A percentile compares a stretch with the other conserved stretches of the same genome.
These are phyloP conservation scores for Termitomyces sp. DNA, from an alignment of 1,284 basidiomycete genomes.

Conservation along the genomic window DNA sequence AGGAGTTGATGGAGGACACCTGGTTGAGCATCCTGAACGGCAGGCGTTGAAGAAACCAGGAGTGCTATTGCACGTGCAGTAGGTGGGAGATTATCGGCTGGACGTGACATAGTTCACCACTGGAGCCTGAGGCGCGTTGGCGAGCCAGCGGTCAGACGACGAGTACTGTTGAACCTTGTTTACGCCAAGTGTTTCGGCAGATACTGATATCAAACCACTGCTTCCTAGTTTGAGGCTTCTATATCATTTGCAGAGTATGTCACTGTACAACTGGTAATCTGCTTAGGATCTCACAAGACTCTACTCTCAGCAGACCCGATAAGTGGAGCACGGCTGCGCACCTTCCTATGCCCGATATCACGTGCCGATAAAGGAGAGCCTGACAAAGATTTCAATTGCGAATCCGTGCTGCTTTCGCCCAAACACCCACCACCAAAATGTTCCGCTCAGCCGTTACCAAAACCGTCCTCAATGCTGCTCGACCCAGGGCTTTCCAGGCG, in stretches of 20 bases:
- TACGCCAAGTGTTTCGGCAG: background rate
- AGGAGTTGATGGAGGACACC: conserved; percentile 92
- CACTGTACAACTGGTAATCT: too few species aligned
- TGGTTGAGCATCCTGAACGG: conserved; percentile 89
- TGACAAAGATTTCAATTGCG: conserved; percentile 20
- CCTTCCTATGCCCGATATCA: background rate
- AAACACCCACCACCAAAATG: conserved; percentile 48
- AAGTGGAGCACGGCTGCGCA: too few species aligned
- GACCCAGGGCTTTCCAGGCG: conserved; percentile 38
- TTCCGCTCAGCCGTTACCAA: conserved; percentile 58
- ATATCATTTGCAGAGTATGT: background rate
- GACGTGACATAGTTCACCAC: conserved; percentile 49
- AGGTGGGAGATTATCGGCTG: conserved; percentile 71
- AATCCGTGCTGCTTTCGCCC: conserved; percentile 15
- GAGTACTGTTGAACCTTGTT: conserved; percentile 1
- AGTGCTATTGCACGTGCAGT: conserved; percentile 92
- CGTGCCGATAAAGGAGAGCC: background rate
- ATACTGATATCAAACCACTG: background rate
- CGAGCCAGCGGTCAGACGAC: background rate
- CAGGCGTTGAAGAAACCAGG: conserved; percentile 88
- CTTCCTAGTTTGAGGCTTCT: background rate
- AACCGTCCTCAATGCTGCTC: conserved; percentile 42
- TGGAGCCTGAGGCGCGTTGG: background rate
- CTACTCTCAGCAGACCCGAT: too few species aligned
- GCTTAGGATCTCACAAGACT: background rate